Evolutionary conservation across 805 yeast genomes (phyloP).

Genomic region (Metschnikowia lunata): DNA sequence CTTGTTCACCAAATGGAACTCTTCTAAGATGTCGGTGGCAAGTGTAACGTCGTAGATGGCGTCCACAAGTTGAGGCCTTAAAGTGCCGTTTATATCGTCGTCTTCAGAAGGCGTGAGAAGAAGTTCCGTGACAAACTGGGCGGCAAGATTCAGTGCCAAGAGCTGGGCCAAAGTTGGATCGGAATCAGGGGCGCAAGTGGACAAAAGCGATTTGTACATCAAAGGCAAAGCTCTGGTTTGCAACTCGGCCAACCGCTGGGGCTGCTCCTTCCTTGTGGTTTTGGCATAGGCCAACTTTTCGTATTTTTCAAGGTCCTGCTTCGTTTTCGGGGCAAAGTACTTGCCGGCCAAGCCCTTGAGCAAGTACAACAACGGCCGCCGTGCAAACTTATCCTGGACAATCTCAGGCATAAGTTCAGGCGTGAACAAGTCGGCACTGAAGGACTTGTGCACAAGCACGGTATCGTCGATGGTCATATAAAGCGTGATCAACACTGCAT

Average conservation of each 20-base stretch:
- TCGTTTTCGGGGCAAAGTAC: conserved; percentile 68
- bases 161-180: conserved; percentile 46
- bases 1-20: conserved; percentile 61
- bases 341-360: conserved; percentile 75
- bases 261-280: conserved; percentile 84
- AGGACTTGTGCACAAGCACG: conserved; percentile 70
- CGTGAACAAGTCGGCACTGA: conserved; percentile 51
- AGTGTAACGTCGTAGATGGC: conserved; percentile 51
- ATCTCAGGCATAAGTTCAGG: conserved; percentile 50
- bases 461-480: conserved; percentile 93
- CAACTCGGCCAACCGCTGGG: conserved; percentile 69
- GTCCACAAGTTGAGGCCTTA: conserved; percentile 48
- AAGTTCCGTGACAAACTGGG: conserved; percentile 78
- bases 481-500: conserved; percentile 69
- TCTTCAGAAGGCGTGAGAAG: conserved; percentile 52
- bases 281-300: conserved; percentile 50
- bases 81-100: conserved; percentile 34
- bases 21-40: conserved; percentile 63
- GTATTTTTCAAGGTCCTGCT: conserved; percentile 57
- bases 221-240: conserved; percentile 60
- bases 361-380: conserved; percentile 85
- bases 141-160: conserved; percentile 68
- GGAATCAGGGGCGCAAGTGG: conserved; percentile 21
- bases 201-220: conserved; percentile 50
- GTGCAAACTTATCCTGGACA: conserved; percentile 66